phyloP scores from a whole-genome alignment of 345 rosid genomes.

The Populus tremula region DNA sequence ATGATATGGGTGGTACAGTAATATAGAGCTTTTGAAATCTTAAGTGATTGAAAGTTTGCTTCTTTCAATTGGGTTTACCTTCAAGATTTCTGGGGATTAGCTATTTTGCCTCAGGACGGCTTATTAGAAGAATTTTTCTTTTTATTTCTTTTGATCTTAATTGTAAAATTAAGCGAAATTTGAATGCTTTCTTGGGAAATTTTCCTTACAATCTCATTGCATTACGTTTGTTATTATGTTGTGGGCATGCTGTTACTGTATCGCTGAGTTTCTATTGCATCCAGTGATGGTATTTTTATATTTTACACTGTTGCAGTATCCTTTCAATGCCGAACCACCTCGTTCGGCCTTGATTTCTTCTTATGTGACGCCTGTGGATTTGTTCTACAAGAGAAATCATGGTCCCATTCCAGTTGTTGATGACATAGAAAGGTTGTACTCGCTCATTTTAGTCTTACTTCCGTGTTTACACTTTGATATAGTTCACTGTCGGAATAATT shows the following conservation, averaged over 20 bases:
- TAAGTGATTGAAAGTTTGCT: not conserved
- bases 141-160: not conserved
- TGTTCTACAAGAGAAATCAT: constrained; percentile 93
- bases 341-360: constrained; percentile 66
- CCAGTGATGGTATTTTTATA: not conserved
- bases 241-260: not conserved
- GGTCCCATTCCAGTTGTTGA: constrained; percentile 89
- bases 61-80: too few species aligned
- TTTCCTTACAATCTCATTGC: not conserved
- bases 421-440: constrained; percentile 55
- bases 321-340: constrained; percentile 93
- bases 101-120: not conserved
- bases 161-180: not conserved
- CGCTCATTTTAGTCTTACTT: constrained; percentile 6
- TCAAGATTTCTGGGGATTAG: not conserved
- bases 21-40: not conserved
- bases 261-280: not conserved
- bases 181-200: not conserved
- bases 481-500: not conserved
- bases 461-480: not conserved
- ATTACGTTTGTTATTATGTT: not conserved
- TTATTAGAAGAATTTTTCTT: not conserved
- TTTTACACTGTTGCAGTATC: constrained; percentile 49
- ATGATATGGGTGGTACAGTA: not conserved
- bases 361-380: constrained; percentile 76